These are phyloP conservation scores for Aristolochia contorta DNA, from an alignment of 164 flowering plant species.

Conservation along the genomic window DNA sequence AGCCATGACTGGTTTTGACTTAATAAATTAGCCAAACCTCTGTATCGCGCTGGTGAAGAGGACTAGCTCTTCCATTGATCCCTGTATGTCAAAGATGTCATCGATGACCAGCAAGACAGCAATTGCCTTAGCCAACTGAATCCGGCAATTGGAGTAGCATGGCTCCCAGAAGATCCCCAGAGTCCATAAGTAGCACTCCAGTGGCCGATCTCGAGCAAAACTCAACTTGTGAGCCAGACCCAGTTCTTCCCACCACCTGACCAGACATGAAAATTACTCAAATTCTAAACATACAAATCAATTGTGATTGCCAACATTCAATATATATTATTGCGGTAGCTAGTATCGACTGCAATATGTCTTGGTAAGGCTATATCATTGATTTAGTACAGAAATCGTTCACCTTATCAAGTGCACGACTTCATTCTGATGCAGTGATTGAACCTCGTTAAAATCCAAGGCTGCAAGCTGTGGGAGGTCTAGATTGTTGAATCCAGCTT, in stretches of 20 bases:
- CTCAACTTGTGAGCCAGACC: conserved; percentile 21
- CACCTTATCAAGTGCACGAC: no score
- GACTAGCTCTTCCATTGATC: conserved; percentile 2
- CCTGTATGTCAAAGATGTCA: conserved; percentile 4
- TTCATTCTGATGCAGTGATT: no score
- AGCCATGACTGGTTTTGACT: not conserved
- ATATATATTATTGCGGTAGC: no score
- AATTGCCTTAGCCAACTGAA: conserved; percentile 20
- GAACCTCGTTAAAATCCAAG: no score
- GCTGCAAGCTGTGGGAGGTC: no score
- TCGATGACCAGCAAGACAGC: conserved; percentile 18
- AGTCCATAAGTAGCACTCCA: conserved; percentile 13
- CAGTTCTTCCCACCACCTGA: conserved; percentile 29
- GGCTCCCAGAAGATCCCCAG: conserved; percentile 28
- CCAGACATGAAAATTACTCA: not conserved
- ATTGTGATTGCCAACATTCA: no score
- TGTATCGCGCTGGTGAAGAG: conserved; percentile 3
- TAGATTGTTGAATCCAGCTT: no score
- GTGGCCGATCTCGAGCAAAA: conserved; percentile 24
- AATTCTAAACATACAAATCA: no score
- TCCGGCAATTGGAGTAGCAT: conserved; percentile 9
- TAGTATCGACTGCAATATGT: no score
- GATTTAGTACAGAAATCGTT: no score
- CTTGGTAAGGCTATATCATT: no score
- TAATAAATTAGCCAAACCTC: no score